A percentile compares a stretch with the other conserved stretches of the same genome.
These are phyloP conservation scores for Eucalyptus marginata DNA, from an alignment of 345 rosid species.

Conservation along the genomic window DNA sequence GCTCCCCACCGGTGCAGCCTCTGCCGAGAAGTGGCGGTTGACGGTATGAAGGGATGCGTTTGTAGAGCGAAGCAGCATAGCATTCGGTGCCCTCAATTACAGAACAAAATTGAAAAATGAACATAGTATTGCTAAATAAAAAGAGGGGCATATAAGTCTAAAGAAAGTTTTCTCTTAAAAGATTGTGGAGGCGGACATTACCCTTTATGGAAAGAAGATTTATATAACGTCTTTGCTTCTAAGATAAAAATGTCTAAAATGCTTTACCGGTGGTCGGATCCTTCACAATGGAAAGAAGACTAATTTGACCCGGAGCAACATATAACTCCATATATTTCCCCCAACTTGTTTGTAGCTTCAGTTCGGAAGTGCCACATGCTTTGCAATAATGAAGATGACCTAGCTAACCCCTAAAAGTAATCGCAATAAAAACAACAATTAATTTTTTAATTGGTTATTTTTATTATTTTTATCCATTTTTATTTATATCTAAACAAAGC, in stretches of 20 bases:
- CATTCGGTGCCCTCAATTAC: not conserved
- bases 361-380: not conserved
- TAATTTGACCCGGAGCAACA: rapidly evolving
- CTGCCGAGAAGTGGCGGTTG: constrained; percentile 22
- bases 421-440: rapidly evolving
- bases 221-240: too few relatives aligned
- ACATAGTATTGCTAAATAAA: too few relatives aligned
- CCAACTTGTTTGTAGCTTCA: not conserved
- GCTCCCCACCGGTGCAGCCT: not conserved
- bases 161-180: too few relatives aligned
- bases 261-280: too few relatives aligned
- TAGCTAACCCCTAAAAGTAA: too few relatives aligned
- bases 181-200: too few relatives aligned
- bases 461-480: not conserved
- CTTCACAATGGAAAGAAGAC: too few relatives aligned
- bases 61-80: constrained; percentile 16
- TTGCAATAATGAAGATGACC: not conserved
- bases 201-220: too few relatives aligned
- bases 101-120: too few relatives aligned
- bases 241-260: too few relatives aligned
- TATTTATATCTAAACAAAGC: too few relatives aligned
- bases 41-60: constrained; percentile 21
- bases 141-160: too few relatives aligned
- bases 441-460: not conserved
- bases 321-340: not conserved